These are phyloP conservation scores for Eucalyptus tenuipes DNA, from an alignment of 345 rosid species.

Conservation along the genomic window DNA sequence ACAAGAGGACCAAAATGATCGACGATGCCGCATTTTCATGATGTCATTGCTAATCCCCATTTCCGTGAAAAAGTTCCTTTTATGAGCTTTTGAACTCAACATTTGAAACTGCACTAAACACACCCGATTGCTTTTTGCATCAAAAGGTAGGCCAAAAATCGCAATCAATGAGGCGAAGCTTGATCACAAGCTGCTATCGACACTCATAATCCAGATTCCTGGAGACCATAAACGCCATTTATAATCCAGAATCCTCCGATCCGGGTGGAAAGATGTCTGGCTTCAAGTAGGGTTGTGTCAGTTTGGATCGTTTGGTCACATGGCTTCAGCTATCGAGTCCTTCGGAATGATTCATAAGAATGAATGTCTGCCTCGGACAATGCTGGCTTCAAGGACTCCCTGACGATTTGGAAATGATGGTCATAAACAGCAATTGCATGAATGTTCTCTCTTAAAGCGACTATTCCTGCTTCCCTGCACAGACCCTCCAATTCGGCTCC, in stretches of 20 bases:
- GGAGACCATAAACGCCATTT: neutral
- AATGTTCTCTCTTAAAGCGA: slow-evolving; percentile 75
- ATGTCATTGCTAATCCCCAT: neutral
- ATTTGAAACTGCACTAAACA: neutral
- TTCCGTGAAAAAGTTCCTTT: neutral
- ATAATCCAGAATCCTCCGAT: neutral
- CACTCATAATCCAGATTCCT: neutral
- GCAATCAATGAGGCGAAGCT: neutral
- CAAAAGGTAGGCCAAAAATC: neutral
- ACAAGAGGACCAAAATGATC: neutral
- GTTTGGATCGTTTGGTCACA: neutral
- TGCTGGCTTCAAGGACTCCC: slow-evolving; percentile 64
- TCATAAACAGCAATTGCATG: slow-evolving; percentile 41
- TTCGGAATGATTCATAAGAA: slow-evolving; percentile 49
- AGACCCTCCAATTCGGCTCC: slow-evolving; percentile 86
- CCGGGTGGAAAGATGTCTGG: neutral
- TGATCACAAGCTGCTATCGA: neutral
- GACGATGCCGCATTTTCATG: neutral
- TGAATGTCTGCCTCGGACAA: slow-evolving; percentile 49
- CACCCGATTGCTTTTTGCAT: neutral
- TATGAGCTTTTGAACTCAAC: neutral
- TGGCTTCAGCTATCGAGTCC: neutral
- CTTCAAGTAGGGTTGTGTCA: neutral
- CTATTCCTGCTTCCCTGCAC: slow-evolving; percentile 80
- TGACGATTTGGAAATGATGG: slow-evolving; percentile 56